Percentiles rank a stretch among this genome's conserved stretches.
Conservation (phyloP, 495 filamentous ascomycete species). For the Lentithecium fluviatile region DNA sequence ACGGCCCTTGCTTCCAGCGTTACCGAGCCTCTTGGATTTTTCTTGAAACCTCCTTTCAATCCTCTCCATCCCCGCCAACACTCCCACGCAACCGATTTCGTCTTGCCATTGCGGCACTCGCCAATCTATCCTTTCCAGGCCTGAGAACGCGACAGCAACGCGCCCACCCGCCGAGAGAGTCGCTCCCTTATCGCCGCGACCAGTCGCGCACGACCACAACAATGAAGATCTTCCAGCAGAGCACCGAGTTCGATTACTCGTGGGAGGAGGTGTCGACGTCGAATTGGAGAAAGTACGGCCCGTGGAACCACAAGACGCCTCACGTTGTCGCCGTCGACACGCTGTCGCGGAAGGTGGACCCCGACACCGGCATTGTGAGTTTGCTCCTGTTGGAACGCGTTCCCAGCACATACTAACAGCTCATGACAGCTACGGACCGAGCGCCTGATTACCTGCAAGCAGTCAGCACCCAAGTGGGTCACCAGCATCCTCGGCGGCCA, state of each 20-base stretch:
- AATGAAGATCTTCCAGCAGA: conserved; percentile 94
- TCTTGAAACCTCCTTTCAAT: too few species aligned
- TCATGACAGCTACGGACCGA: conserved; percentile 76
- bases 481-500: conserved; percentile 70
- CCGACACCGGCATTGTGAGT: conserved; percentile 77
- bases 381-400: not conserved
- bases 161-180: not conserved
- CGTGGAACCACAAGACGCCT: conserved; percentile 93
- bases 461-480: conserved; percentile 86
- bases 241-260: conserved; percentile 89
- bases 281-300: conserved; percentile 98
- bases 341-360: conserved; percentile 75
- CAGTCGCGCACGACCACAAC: not conserved
- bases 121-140: not conserved
- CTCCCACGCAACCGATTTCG: too few species aligned
- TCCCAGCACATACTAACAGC: conserved; percentile 14
- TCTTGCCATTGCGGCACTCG: not conserved
- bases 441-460: conserved; percentile 91
- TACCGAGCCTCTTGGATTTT: not conserved
- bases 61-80: too few species aligned
- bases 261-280: conserved; percentile 99
- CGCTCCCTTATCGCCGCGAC: not conserved
- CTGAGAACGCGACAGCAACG: not conserved
- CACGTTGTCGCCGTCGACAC: conserved; percentile 96
- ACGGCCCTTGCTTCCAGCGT: not conserved